Base-by-base conservation (phyloP, 2,329 filamentous ascomycete genomes). In the Lachnellula cervina region DNA sequence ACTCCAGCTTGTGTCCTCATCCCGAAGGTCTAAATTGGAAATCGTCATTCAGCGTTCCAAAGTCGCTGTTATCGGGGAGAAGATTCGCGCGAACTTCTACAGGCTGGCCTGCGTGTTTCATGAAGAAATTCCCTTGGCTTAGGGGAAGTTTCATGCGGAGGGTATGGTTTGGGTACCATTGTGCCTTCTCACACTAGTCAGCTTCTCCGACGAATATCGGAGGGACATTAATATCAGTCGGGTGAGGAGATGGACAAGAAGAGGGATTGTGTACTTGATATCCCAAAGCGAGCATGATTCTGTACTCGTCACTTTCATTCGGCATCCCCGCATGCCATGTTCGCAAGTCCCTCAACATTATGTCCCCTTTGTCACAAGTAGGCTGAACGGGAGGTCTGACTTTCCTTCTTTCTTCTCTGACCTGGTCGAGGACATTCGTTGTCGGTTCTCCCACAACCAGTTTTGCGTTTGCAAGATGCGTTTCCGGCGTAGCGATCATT, bases 261-360 rank as follows among this genome's bases (percentile, higher is more conserved):
- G 35, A 40, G 14, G 52, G 19, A 34, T 34, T 44, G 19, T 34
- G 48, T 59, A 67, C 64, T 51, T 66, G 61, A 55, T 65, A 67
- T 8, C 65, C 62, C 72, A 81, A 76, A 35, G 80, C 80, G n/a
- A 84, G 68, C 81, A 84, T 84, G 17, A 83, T 74, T 25, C 81
- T 69, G 16, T 78, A 74, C 6, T 76, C 69, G 4, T 74, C 67
- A 1, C 76, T 78, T 43, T 68, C 63, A 61, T 86, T 86, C 1
- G 81, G 81, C 77, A 84, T 83, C 0, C 82, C 83, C 0, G 80
- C 81, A 65, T 86, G 82, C 82, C 83, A 87, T 5, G 84, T 74
- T 23, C 82, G 71, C 52, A 86, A 67, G 64, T 86, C 83, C 2
- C 84, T 74, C 32, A 87, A 64, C 37, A 85, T 73, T 21, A 86